phyloP scores from a whole-genome alignment of 2,329 filamentous ascomycete genomes.

The Alternaria rosae region DNA sequence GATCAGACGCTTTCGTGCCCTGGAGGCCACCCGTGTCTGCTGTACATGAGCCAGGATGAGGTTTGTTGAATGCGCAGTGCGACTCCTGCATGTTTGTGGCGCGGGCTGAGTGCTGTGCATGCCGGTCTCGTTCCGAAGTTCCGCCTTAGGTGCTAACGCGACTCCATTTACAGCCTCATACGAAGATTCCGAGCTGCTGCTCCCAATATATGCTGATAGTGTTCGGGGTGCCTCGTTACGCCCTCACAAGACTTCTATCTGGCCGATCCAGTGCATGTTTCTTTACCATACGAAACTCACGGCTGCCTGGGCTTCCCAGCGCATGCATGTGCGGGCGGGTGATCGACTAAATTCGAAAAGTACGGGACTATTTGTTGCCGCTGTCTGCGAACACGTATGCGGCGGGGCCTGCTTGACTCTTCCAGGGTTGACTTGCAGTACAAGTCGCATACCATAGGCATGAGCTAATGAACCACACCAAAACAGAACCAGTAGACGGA shows the following conservation, averaged over 20 bases:
- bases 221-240: not conserved
- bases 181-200: not conserved
- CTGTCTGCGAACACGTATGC: slow-evolving; percentile 2
- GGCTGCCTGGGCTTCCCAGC: not conserved
- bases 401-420: not conserved
- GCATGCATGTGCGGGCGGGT: slow-evolving; percentile 14
- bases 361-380: slow-evolving; percentile 1
- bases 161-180: not conserved
- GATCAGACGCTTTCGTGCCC: not conserved
- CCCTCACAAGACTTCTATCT: not conserved
- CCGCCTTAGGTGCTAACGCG: slow-evolving; percentile 14
- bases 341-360: slow-evolving; percentile 8
- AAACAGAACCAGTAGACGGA: not conserved
- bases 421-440: not conserved
- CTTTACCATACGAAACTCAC: not conserved
- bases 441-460: not conserved
- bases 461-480: not conserved
- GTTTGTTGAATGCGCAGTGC: slow-evolving; percentile 13
- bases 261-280: not conserved
- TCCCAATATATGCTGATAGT: not conserved
- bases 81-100: slow-evolving; percentile 20
- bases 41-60: slow-evolving; percentile 8
- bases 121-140: slow-evolving; percentile 13
- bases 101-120: slow-evolving; percentile 10
- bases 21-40: not conserved